Percentiles rank a stretch among this genome's conserved stretches.
Conservation (phyloP, 306 rosid genomes). For the Rubus idaeus region DNA sequence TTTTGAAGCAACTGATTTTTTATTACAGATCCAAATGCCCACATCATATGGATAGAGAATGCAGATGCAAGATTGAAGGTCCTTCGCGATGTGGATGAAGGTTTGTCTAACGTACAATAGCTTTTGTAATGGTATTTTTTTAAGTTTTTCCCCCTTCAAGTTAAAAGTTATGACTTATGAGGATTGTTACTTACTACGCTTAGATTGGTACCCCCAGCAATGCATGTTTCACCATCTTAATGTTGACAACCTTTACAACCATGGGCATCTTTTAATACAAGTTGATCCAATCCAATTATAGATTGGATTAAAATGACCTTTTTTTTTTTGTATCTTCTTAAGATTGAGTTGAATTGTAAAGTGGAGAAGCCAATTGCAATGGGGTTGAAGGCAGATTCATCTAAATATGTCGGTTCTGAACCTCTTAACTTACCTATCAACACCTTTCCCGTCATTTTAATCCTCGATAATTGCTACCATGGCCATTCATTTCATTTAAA, state of each 20-base stretch:
- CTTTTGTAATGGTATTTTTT: neutral
- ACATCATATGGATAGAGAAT: constrained; percentile 81
- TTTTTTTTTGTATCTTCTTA: neutral
- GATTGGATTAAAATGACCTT: neutral
- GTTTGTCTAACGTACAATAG: constrained; percentile 33
- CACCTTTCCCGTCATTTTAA: neutral
- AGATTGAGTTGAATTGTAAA: no score
- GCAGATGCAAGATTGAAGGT: constrained; percentile 73
- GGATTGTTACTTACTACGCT: no score
- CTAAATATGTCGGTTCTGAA: neutral
- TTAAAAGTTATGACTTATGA: no score
- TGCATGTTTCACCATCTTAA: neutral
- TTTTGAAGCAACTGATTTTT: neutral
- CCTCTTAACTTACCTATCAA: neutral
- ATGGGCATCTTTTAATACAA: neutral
- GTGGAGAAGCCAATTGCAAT: neutral
- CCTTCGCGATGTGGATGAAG: constrained; percentile 70
- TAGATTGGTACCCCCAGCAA: neutral
- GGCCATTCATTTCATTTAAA: neutral
- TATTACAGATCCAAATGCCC: constrained; percentile 85
- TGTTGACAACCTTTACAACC: neutral
- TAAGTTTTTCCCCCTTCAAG: neutral
- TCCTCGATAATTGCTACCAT: neutral
- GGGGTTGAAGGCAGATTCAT: neutral
- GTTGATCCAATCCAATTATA: neutral